phyloP scores from a whole-genome alignment of 345 rosid species.

The Citrus glauca region DNA sequence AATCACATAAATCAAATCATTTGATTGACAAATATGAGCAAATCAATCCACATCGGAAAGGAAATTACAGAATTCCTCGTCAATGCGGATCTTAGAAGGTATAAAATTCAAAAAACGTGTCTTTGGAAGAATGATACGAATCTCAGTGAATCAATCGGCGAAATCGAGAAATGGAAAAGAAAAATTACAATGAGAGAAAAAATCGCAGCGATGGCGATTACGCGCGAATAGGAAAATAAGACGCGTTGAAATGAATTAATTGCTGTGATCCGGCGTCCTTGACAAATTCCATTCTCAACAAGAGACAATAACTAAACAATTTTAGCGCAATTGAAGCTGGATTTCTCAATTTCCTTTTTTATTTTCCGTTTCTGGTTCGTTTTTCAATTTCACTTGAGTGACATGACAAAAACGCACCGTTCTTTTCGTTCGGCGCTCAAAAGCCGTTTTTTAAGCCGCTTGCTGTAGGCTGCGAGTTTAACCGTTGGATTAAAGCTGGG shows the following conservation, averaged over 20 bases:
- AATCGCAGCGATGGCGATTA: slow-evolving; percentile 15
- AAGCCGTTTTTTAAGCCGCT: slow-evolving; percentile 31
- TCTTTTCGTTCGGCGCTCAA: slow-evolving; percentile 31
- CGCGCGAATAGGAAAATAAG: slow-evolving; percentile 17
- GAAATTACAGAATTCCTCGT: slow-evolving; percentile 8
- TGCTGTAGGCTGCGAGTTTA: slow-evolving; percentile 1
- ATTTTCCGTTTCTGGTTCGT: slow-evolving; percentile 2
- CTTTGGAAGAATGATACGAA: not conserved
- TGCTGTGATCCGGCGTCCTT: slow-evolving; percentile 44
- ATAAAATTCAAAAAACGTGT: not conserved
- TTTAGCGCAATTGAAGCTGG: slow-evolving; percentile 39
- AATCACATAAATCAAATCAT: not conserved
- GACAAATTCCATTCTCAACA: slow-evolving; percentile 39
- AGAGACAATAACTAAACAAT: slow-evolving; percentile 8
- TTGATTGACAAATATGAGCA: not conserved
- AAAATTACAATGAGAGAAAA: slow-evolving; percentile 24
- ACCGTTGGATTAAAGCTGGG: slow-evolving; percentile 19
- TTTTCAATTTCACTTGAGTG: not conserved
- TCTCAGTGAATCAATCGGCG: not conserved
- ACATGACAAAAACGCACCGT: slow-evolving; percentile 33
- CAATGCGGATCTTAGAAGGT: slow-evolving; percentile 25
- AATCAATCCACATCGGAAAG: slow-evolving; percentile 3
- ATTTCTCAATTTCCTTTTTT: slow-evolving; percentile 17
- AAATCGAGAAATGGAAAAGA: not conserved
- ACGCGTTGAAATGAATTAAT: slow-evolving; percentile 13